A percentile compares a stretch with the other conserved stretches of the same genome.
Evolutionary conservation across 208 protist species (phyloP).

Genomic region (Leishmania guyanensis): DNA sequence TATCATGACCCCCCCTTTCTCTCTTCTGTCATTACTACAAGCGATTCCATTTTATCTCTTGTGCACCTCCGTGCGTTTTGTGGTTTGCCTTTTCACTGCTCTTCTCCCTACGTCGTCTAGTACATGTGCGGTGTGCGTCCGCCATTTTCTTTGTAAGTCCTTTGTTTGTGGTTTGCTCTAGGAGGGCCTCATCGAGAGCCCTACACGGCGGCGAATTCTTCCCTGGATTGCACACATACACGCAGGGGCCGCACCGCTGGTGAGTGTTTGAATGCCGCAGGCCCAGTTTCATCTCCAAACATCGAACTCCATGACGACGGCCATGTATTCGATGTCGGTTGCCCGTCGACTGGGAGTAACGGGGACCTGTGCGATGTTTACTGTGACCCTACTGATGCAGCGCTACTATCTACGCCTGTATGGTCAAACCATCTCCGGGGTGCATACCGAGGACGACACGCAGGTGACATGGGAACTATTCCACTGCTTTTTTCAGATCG

Average conservation of each 20-base stretch:
- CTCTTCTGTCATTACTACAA: neutral
- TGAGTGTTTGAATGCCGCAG: neutral
- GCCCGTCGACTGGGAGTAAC: conserved; percentile 16
- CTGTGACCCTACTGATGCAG: conserved; percentile 39
- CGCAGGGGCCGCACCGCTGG: neutral
- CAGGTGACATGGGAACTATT: conserved; percentile 55
- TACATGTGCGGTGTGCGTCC: too few species aligned
- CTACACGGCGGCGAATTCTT: neutral
- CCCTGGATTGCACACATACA: neutral
- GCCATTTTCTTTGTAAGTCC: too few species aligned
- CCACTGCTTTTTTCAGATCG: conserved; percentile 63
- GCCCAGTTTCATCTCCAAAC: neutral
- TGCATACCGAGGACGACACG: conserved; percentile 71
- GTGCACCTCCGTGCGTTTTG: neutral
- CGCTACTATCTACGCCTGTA: conserved; percentile 51
- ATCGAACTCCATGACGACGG: neutral
- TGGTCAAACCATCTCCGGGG: conserved; percentile 31
- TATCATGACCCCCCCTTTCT: neutral
- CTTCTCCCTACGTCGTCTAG: neutral
- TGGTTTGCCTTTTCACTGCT: neutral
- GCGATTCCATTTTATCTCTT: neutral
- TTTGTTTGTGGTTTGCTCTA: too few species aligned
- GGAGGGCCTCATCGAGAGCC: neutral
- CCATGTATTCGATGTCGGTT: conserved; percentile 15
- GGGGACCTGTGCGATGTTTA: conserved; percentile 26